These are phyloP conservation scores for Licmophora abbreviata DNA, from an alignment of 108 stramenopile species.

Conservation along the genomic window DNA sequence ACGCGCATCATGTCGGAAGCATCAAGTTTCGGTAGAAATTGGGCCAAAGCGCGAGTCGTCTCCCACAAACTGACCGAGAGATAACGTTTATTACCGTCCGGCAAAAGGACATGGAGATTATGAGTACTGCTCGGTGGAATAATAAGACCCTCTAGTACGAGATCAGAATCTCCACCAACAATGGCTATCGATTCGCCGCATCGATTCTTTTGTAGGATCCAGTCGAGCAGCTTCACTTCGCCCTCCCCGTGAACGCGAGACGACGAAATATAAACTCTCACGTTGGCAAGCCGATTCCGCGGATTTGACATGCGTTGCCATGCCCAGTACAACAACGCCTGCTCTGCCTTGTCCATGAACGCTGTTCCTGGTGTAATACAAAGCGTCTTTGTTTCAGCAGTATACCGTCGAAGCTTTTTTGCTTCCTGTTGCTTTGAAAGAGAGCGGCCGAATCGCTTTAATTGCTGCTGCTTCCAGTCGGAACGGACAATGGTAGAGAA, in stretches of 20 bases:
- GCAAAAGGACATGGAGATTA: conserved; percentile 73
- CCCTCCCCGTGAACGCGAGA: conserved; percentile 83
- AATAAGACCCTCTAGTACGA: conserved; percentile 76
- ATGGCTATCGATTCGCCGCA: conserved; percentile 59
- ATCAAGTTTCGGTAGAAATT: conserved; percentile 16
- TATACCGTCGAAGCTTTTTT: conserved; percentile 5
- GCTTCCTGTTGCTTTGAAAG: conserved; percentile 25
- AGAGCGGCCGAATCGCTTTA: conserved; percentile 22
- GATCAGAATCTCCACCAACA: conserved; percentile 82
- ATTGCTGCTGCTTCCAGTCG: conserved; percentile 31
- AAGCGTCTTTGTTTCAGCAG: conserved; percentile 30
- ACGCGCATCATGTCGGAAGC: conserved; percentile 26
- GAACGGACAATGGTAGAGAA: conserved; percentile 28
- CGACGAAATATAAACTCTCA: conserved; percentile 66
- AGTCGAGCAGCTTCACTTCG: conserved; percentile 85
- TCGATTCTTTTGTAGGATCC: conserved; percentile 39
- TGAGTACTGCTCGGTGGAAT: conserved; percentile 63
- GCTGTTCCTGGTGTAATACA: conserved; percentile 72
- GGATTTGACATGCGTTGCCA: conserved; percentile 56
- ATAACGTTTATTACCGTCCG: conserved; percentile 22
- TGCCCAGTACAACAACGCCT: conserved; percentile 78
- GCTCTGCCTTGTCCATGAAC: conserved; percentile 56
- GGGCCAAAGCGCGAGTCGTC: conserved; percentile 40
- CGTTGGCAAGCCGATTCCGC: conserved; percentile 17
- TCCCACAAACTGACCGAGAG: conserved; percentile 61